phyloP scores from a whole-genome alignment of 2,329 filamentous ascomycete species.

The Trichoderma sp. region DNA sequence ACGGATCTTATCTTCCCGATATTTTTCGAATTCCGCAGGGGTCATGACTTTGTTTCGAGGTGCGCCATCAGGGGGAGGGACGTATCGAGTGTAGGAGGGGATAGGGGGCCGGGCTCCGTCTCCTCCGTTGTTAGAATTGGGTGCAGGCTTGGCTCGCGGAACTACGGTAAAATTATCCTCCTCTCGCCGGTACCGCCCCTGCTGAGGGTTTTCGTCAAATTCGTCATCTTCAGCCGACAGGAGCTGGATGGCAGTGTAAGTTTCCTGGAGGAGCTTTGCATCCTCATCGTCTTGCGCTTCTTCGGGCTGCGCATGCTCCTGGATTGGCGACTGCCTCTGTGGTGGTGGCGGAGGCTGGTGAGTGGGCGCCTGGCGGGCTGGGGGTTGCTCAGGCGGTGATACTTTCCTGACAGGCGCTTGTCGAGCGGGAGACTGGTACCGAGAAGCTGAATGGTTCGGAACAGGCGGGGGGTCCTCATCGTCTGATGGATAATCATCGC shows the following conservation, averaged over 20 bases:
- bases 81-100: conserved; percentile 41
- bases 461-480: conserved; percentile 45
- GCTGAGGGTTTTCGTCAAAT: conserved; percentile 26
- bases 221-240: conserved; percentile 37
- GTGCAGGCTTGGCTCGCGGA: conserved; percentile 33
- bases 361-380: conserved; percentile 28
- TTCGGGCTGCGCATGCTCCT: conserved; percentile 42
- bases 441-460: conserved; percentile 42
- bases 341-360: background rate
- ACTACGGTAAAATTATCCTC: conserved; percentile 44
- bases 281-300: conserved; percentile 55
- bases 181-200: conserved; percentile 42
- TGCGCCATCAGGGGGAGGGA: conserved; percentile 37
- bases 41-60: conserved; percentile 82
- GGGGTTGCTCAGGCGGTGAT: background rate
- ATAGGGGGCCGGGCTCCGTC: conserved; percentile 43
- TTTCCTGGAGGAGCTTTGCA: conserved; percentile 54
- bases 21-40: conserved; percentile 80
- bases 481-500: conserved; percentile 46
- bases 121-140: conserved; percentile 32
- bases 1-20: conserved; percentile 73
- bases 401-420: conserved; percentile 1
- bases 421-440: conserved; percentile 8
- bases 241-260: conserved; percentile 52
- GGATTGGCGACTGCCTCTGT: conserved; percentile 36